Evolutionary conservation across 2,329 filamentous ascomycete species (phyloP), one percentile per base, ranked within the genome.

Genomic region (Fusarium praegraminearum): DNA sequence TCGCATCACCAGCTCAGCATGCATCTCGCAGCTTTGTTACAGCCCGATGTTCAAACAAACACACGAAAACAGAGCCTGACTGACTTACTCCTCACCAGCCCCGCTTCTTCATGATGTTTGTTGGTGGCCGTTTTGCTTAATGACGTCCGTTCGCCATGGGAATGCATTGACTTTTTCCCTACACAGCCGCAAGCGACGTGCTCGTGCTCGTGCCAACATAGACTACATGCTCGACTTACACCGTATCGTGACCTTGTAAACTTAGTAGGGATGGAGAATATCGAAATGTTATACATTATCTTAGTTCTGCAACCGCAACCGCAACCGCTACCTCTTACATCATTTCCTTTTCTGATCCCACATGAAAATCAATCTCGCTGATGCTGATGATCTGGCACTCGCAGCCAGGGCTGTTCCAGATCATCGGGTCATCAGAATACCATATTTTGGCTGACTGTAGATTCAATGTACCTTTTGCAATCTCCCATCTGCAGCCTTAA

Each of bases 341-440:
- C 49, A 41, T 52, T 38, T 26, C 36, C 9, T 30, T 22, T n/a
- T n/a, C 12, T 28, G 57, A 66, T 65, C 62, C 60, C 60, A 71
- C 68, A 47, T 55, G 30, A 53, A 54, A 68, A 75, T 74, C 70
- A 68, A 75, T 74, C 70, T 74, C 62, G 57, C 57, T 53, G 62
- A 71, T 67, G 59, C 62, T 56, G 57, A 71, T 70, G 57, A 75
- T 75, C 73, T 74, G 57, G 60, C 60, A 46, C 67, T 65, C 44
- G 46, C 40, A 47, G 66, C 69, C 64, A 70, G 70, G 73, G 73
- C 70, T 59, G 70, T 73, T 69, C 73, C 73, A 75, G 73, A 74
- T 75, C 73, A 74, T 45, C 71, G 71, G 73, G 73, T 75, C 68
- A 15, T 41, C 18, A 32, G 20, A 40, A 40, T 43, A 20, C 16